These are phyloP conservation scores for Xylaria cubensis DNA, from an alignment of 495 filamentous ascomycete species.

Conservation along the genomic window DNA sequence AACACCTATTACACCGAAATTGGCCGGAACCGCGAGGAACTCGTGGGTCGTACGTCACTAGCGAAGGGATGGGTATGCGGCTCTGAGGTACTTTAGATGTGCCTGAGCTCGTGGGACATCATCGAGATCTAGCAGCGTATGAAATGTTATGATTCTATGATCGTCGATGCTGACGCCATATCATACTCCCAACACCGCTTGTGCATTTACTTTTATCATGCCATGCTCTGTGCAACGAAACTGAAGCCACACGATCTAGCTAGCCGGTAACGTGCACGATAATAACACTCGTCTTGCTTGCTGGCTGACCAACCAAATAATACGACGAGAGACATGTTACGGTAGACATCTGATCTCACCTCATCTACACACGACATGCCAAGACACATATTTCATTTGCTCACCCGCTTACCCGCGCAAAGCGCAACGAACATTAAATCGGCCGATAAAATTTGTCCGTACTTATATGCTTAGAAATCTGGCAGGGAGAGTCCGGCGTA, in stretches of 20 bases:
- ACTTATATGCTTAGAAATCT: neutral
- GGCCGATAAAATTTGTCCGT: neutral
- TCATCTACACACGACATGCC: conserved; percentile 5
- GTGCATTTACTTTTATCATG: neutral
- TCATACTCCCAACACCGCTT: neutral
- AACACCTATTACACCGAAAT: neutral
- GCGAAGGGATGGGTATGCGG: neutral
- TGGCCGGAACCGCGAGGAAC: neutral
- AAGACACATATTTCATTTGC: neutral
- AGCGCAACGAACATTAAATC: neutral
- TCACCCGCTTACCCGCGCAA: conserved; percentile 11
- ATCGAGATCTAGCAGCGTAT: neutral
- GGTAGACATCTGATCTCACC: conserved; percentile 14
- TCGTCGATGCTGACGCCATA: conserved; percentile 6
- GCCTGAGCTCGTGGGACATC: neutral
- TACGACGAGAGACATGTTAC: neutral
- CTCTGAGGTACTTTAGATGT: neutral
- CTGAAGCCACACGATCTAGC: neutral
- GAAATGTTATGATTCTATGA: neutral
- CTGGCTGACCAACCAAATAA: neutral
- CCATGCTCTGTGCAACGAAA: neutral
- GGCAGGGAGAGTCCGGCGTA: neutral
- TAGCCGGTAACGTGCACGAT: neutral
- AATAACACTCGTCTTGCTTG: neutral
- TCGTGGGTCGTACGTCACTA: neutral